Percentiles rank a stretch among this genome's conserved stretches.
Conservation (phyloP, 192 early-diverging fungal genomes). For the Dissophora ornata region DNA sequence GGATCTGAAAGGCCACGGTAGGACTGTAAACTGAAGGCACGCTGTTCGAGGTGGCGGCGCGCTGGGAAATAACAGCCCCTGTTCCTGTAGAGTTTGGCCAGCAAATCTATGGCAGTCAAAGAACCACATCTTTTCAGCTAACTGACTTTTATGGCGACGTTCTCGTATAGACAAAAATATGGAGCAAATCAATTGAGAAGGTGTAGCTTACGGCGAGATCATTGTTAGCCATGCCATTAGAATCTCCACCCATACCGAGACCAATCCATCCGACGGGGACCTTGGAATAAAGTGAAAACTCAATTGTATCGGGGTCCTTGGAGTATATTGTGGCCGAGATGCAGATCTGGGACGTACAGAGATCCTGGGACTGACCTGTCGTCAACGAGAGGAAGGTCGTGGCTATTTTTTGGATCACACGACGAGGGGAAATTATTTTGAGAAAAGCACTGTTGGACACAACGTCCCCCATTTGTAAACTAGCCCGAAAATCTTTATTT, state of each 20-base stretch:
- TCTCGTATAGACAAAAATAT: too few relatives aligned
- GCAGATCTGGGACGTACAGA: constrained; percentile 32
- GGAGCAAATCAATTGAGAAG: too few relatives aligned
- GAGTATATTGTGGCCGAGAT: constrained; percentile 47
- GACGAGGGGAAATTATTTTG: too few relatives aligned
- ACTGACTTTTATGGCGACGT: too few relatives aligned
- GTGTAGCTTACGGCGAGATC: constrained; percentile 41
- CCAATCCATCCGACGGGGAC: constrained; percentile 31
- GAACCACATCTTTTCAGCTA: too few relatives aligned
- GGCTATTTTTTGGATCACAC: too few relatives aligned
- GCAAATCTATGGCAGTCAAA: constrained; percentile 26
- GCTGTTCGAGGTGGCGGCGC: constrained; percentile 18
- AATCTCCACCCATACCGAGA: constrained; percentile 29
- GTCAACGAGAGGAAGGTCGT: not conserved
- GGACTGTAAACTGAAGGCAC: not conserved
- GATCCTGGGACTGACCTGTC: constrained; percentile 3
- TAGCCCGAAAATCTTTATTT: too few relatives aligned
- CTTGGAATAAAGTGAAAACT: constrained; percentile 31
- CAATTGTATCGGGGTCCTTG: constrained; percentile 34
- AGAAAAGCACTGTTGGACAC: too few relatives aligned
- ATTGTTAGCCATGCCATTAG: constrained; percentile 26
- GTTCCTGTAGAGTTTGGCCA: constrained; percentile 20
- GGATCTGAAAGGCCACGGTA: constrained; percentile 14
- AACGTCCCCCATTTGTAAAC: too few relatives aligned
- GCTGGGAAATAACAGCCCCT: constrained; percentile 27